Percentiles rank a stretch among this genome's conserved stretches.
phyloP scores from a whole-genome alignment of 2,329 filamentous ascomycete species.

The Aspergillus fumigatus region DNA sequence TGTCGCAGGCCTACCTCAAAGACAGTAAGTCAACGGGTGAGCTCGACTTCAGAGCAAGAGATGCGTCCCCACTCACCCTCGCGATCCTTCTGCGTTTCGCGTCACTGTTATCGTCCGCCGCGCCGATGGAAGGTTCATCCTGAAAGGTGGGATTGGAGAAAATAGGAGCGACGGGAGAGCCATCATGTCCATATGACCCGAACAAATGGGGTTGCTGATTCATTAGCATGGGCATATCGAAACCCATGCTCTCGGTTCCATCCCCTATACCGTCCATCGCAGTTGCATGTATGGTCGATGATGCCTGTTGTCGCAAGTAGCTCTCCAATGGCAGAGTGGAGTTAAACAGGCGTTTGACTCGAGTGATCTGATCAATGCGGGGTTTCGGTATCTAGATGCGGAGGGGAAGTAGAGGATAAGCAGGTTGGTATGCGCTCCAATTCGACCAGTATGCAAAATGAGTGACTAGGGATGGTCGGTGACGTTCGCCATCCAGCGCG shows the following conservation, averaged over 20 bases:
- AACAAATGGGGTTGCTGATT: slow-evolving; percentile 65
- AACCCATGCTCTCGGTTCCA: slow-evolving; percentile 36
- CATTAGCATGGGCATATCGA: slow-evolving; percentile 52
- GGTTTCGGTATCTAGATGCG: slow-evolving; percentile 5
- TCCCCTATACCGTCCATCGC: slow-evolving; percentile 36
- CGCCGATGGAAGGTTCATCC: slow-evolving; percentile 41
- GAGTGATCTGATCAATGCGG: slow-evolving; percentile 14
- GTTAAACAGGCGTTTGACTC: slow-evolving; percentile 11
- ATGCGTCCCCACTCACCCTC: slow-evolving; percentile 55
- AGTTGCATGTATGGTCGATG: slow-evolving; percentile 1
- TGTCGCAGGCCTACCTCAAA: slow-evolving; percentile 71
- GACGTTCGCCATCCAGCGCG: slow-evolving; percentile 2
- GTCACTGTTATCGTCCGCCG: slow-evolving; percentile 61
- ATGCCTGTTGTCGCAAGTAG: not conserved
- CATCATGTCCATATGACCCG: slow-evolving; percentile 57
- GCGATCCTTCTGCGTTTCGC: slow-evolving; percentile 86
- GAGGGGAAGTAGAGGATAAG: not conserved
- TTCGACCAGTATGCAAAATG: slow-evolving; percentile 1
- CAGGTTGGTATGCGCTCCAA: not conserved
- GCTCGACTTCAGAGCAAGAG: not conserved
- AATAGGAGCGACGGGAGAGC: slow-evolving; percentile 53
- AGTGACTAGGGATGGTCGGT: slow-evolving; percentile 13
- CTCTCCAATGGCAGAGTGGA: slow-evolving; percentile 14
- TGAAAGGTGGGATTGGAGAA: slow-evolving; percentile 37
- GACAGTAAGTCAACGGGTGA: slow-evolving; percentile 5